Evolutionary conservation across 148 eudicot species (phyloP).

Genomic region (Dianthus caryophyllus): DNA sequence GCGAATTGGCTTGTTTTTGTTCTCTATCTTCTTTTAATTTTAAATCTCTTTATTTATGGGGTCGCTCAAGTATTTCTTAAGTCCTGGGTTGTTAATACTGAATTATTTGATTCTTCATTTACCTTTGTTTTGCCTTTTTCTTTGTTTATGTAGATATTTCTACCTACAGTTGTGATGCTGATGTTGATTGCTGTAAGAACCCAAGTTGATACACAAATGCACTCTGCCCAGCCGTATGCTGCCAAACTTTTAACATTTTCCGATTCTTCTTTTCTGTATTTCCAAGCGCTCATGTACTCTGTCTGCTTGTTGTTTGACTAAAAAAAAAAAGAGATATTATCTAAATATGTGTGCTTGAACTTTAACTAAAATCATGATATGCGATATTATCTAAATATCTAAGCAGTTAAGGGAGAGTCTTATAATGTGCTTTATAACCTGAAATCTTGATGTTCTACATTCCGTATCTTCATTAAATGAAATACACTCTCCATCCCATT

Average conservation of each 20-base stretch:
- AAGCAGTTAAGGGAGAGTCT: background rate
- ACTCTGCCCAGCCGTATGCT: constrained; percentile 84
- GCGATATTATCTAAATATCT: background rate
- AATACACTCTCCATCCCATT: too few relatives aligned
- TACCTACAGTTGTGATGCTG: constrained; percentile 88
- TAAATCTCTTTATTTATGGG: background rate
- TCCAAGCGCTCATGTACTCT: background rate
- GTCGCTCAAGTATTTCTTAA: background rate
- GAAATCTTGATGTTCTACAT: background rate
- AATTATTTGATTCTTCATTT: background rate
- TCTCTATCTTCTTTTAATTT: background rate
- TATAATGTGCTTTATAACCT: background rate
- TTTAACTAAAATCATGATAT: background rate
- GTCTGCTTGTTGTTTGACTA: background rate
- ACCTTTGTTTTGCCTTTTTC: background rate
- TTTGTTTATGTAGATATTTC: constrained; percentile 57
- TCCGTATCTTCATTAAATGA: background rate
- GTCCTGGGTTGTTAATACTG: background rate
- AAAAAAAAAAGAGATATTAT: background rate
- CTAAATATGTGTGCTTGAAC: constrained; percentile 6
- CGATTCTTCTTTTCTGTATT: constrained; percentile 1
- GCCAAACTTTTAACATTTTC: constrained; percentile 15
- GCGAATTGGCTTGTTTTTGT: too few relatives aligned
- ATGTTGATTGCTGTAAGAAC: constrained; percentile 89
- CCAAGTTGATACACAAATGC: constrained; percentile 73